These are phyloP conservation scores for Entamoeba histolytica DNA, from an alignment of 208 protist genomes.

Conservation along the genomic window DNA sequence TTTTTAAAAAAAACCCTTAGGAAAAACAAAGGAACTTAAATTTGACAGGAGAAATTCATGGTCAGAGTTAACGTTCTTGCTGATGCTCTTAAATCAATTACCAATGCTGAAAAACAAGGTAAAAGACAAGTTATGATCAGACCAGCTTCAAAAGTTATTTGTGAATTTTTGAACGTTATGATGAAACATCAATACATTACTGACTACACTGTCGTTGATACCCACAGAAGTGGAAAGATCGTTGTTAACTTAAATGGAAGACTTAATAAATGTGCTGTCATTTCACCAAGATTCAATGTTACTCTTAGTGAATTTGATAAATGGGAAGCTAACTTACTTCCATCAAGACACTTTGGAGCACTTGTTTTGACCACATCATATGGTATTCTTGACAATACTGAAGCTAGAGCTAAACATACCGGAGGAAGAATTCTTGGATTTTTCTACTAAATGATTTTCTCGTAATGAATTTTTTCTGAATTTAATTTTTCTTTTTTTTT, in stretches of 20 bases:
- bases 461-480: too few relatives aligned
- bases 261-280: slow-evolving; percentile 99
- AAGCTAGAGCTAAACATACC: slow-evolving; percentile 82
- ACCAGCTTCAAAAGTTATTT: slow-evolving; percentile 93
- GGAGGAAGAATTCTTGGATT: slow-evolving; percentile 99
- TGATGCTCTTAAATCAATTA: slow-evolving; percentile 88
- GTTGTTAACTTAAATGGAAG: slow-evolving; percentile 97
- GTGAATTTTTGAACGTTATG: slow-evolving; percentile 99
- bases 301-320: slow-evolving; percentile 73
- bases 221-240: slow-evolving; percentile 96
- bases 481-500: too few relatives aligned
- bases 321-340: slow-evolving; percentile 91
- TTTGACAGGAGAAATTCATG: slow-evolving; percentile 47
- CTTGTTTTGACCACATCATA: slow-evolving; percentile 96
- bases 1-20: not conserved
- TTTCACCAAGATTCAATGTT: slow-evolving; percentile 93
- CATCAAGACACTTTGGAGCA: slow-evolving; percentile 97
- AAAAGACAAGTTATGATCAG: slow-evolving; percentile 97
- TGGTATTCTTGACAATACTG: slow-evolving; percentile 99
- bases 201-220: slow-evolving; percentile 99
- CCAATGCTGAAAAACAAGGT: slow-evolving; percentile 91
- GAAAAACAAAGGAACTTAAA: not conserved
- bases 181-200: slow-evolving; percentile 99
- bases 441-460: slow-evolving; percentile 73
- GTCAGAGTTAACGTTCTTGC: slow-evolving; percentile 91